Evolutionary conservation across 2,329 filamentous ascomycete genomes (phyloP).

Genomic region (Trichophyton equinum): DNA sequence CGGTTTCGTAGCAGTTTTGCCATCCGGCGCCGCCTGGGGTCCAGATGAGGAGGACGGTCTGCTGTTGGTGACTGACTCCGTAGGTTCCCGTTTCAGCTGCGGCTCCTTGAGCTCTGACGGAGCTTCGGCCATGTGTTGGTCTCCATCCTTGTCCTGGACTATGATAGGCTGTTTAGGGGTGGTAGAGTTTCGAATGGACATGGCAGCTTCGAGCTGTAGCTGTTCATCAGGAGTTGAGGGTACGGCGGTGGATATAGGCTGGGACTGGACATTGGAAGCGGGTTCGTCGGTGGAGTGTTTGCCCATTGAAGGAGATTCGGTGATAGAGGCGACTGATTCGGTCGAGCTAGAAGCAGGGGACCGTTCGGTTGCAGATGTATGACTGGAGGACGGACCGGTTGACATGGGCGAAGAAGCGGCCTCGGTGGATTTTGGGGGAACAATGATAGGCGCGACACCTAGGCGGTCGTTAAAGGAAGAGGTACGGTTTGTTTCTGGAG

Average conservation of each 20-base stretch:
- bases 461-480: neutral
- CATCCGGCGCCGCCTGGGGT: neutral
- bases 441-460: neutral
- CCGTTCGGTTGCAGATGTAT: slow-evolving; percentile 12
- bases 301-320: neutral
- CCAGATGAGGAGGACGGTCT: neutral
- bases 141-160: neutral
- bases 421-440: slow-evolving; percentile 4
- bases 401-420: slow-evolving; percentile 8
- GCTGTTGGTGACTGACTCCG: neutral
- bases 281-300: neutral
- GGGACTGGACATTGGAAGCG: neutral
- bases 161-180: neutral
- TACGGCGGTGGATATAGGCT: slow-evolving; percentile 12
- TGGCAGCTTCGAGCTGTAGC: slow-evolving; percentile 43
- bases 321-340: slow-evolving; percentile 8
- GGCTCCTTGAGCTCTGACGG: neutral
- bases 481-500: neutral
- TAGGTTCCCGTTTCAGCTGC: neutral
- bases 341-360: slow-evolving; percentile 12
- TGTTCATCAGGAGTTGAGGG: slow-evolving; percentile 48
- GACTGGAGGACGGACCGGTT: slow-evolving; percentile 10
- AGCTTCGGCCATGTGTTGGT: neutral
- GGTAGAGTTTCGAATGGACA: slow-evolving; percentile 24
- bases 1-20: neutral